Percentiles rank a stretch among this genome's conserved stretches.
These are phyloP conservation scores for Fusarium gaditjirri DNA, from an alignment of 2,329 filamentous ascomycete species.

Conservation along the genomic window DNA sequence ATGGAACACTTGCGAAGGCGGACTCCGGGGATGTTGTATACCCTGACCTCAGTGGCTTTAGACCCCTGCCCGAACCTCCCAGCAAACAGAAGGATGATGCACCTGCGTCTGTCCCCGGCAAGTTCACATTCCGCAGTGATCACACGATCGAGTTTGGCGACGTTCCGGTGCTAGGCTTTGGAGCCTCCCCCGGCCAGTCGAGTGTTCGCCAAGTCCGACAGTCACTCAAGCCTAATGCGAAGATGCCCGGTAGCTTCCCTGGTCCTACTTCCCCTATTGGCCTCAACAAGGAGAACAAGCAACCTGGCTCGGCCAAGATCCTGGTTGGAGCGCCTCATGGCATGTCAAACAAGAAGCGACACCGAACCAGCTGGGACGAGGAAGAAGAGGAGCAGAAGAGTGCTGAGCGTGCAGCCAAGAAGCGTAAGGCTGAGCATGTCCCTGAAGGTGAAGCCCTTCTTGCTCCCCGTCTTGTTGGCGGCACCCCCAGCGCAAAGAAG, in stretches of 20 bases:
- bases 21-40: slow-evolving; percentile 56
- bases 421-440: slow-evolving; percentile 62
- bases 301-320: slow-evolving; percentile 51
- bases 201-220: slow-evolving; percentile 69
- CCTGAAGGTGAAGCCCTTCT: slow-evolving; percentile 64
- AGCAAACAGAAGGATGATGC: slow-evolving; percentile 40
- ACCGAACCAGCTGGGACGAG: slow-evolving; percentile 66
- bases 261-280: slow-evolving; percentile 47
- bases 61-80: slow-evolving; percentile 46
- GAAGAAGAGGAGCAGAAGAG: slow-evolving; percentile 63
- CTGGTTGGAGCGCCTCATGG: slow-evolving; percentile 67
- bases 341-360: slow-evolving; percentile 73
- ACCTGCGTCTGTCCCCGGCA: slow-evolving; percentile 61
- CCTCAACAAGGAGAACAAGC: slow-evolving; percentile 67
- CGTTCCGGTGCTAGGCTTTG: slow-evolving; percentile 63
- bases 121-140: slow-evolving; percentile 74
- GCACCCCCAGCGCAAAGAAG: slow-evolving; percentile 54
- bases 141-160: slow-evolving; percentile 69
- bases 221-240: slow-evolving; percentile 56
- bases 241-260: slow-evolving; percentile 69
- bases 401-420: slow-evolving; percentile 65
- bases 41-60: slow-evolving; percentile 62
- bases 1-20: slow-evolving; percentile 42
- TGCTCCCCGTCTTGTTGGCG: slow-evolving; percentile 58
- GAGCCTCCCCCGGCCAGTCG: slow-evolving; percentile 66